Base-by-base conservation (phyloP, 176 grass and related monocot genomes). In the Rhynchospora tenuis region DNA sequence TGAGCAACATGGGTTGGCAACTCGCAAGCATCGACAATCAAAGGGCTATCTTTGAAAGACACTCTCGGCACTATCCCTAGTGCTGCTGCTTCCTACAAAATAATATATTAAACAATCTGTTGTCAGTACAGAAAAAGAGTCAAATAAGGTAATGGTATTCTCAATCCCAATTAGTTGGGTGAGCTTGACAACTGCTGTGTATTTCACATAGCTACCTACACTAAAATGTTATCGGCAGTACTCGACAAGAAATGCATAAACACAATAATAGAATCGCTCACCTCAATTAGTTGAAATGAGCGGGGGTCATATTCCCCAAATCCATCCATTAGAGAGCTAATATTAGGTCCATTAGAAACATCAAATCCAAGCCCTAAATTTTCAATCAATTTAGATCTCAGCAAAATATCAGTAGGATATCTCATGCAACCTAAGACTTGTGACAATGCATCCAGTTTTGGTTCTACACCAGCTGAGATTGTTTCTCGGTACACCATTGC, bases 361-460 rank as follows among this genome's bases (percentile, higher is more conserved):
- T 98, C 90, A 83, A 88, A 89, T 83, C 68, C 80, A 78, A 93
- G 81, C 62, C 87, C 90, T 86, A 91, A 85, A 78, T 88, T 93
- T 86, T 94, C 90, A 71, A 94, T 94, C 78, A 94, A 86, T 83
- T 54, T 87, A 66, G 78, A 88, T 88, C 90, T 94, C 46, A 92
- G 72, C 3, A 84, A 90, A 84, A 12, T 86, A 80, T 93, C 87
- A 52, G 69, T 79, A 86, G 95, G 95, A 93, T 94, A 91, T 83
- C 85, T 94, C 84, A 98, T 81, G 87, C 95, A 98, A 73, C 95
- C 95, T 73, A 98, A 84, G 57, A 98, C 90, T 90, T 98, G 95
- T 75, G 92, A 94, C 76, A 98, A 92, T 85, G 91, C 87, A 86
- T 98, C 95, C 73, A 86, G 87, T 87, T 92, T 91, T 62, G 90